Base-by-base conservation (phyloP, 2,329 filamentous ascomycete species). In the Talaromyces verruculosus region DNA sequence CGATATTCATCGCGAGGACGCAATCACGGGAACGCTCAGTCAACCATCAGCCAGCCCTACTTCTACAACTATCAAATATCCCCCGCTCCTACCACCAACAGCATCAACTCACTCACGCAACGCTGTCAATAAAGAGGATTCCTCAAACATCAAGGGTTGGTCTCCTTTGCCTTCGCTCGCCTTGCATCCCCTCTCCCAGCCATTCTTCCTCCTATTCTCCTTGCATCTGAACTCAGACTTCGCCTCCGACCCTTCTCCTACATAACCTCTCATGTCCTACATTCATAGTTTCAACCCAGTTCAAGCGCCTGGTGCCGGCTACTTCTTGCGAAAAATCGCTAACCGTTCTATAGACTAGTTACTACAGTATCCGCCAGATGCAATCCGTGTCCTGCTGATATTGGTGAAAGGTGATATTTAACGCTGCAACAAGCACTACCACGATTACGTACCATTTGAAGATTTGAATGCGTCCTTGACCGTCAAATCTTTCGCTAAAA, bases 401-500 rank as follows among this genome's bases (percentile, higher is more conserved):
- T 43, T 58, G 15, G 49, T 47, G 39, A 58, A 64, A 37, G 61
- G 28, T 30, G 47, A 55, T 57, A 57, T 57, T 19, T 39, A 8
- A 35, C 33, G 53, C 53, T 57, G 33, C 53, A 57, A 39, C 19
- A 37, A 57, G 53, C 53, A 22, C n/a, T 57, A 22, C 30, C 30
- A 57, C 53, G 33, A 57, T 57, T 57, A 57, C 53, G 53, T 57
- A 39, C 53, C 19, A 57, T 39, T n/a, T 57, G 28, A 60, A 58
- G 39, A 45, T 25, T 49, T 77, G 73, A 67, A 74, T 74, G 74
- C 70, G 77, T 72, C 75, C 75, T 77, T 73, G 75, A 77, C 72
- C 69, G 66, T 65, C 68, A 69, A 71, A 69, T 73, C 69, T 65
- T 69, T 68, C 69, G 67, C 70, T 71, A 70, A 41, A n/a, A 30